Conservation (phyloP, 2,329 filamentous ascomycete genomes). For the Dothistroma septosporum region DNA sequence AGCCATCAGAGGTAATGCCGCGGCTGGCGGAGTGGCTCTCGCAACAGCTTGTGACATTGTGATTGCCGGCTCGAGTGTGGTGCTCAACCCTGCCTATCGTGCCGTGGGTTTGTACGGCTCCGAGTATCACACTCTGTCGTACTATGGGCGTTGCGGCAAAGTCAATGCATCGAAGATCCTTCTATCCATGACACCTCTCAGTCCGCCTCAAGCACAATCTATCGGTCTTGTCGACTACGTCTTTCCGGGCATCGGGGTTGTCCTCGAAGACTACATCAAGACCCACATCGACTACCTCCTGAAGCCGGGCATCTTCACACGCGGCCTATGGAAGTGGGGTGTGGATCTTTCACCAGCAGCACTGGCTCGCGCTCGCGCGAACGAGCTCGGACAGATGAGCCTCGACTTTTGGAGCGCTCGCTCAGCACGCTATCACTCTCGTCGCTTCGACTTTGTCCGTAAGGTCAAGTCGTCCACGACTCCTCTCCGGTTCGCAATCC, state of each 20-base stretch:
- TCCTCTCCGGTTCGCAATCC: constrained; percentile 40
- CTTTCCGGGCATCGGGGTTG: constrained; percentile 33
- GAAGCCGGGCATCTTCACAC: constrained; percentile 20
- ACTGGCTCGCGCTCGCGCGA: constrained; percentile 35
- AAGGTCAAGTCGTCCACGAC: constrained; percentile 39
- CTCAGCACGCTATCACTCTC: constrained; percentile 37
- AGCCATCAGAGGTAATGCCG: constrained; percentile 41
- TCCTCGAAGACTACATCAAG: constrained; percentile 37
- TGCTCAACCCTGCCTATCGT: constrained; percentile 44
- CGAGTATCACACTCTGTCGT: constrained; percentile 43
- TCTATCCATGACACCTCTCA: constrained; percentile 39
- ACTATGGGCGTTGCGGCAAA: constrained; percentile 38
- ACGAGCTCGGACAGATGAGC: constrained; percentile 42
- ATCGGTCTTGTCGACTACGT: constrained; percentile 42
- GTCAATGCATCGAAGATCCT: constrained; percentile 33
- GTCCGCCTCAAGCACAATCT: constrained; percentile 37
- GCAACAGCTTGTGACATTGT: constrained; percentile 39
- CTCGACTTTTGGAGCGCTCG: constrained; percentile 43
- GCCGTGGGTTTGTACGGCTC: constrained; percentile 38
- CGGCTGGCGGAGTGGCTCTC: constrained; percentile 43
- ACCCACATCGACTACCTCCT: constrained; percentile 36
- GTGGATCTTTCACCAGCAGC: constrained; percentile 34
- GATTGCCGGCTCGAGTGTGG: constrained; percentile 38
- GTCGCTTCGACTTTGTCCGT: constrained; percentile 41
- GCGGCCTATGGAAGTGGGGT: constrained; percentile 36